Base-by-base conservation (phyloP, 495 filamentous ascomycete species). In the Delitschia confertaspora region DNA sequence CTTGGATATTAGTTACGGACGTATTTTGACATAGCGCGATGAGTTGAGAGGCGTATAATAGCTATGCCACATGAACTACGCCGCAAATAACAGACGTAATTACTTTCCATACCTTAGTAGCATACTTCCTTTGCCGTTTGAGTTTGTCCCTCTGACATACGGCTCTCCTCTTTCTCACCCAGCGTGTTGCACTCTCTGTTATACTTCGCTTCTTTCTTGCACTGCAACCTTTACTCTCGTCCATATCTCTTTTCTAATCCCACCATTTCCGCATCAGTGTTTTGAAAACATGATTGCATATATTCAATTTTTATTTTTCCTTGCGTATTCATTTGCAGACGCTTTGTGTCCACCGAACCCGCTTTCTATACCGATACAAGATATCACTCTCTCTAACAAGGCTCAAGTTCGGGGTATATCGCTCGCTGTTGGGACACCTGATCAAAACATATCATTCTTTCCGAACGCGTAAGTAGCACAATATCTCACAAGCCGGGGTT, bases 381-480 rank as follows among this genome's bases (percentile, higher is more conserved):
- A 38, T 38, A n/a, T 38, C 4, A 4, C 3, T 3, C 4, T 38
- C 3, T 4, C 3, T 23, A 38, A 38, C n/a, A 3, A n/a, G 14
- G 35, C 35, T 5, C 16, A 24, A 19, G 26, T 38, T 3, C 6
- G 35, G 16, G 35, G 35, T 43, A 43, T n/a, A n/a, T n/a, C n/a
- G n/a, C n/a, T n/a, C n/a, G n/a, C n/a, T n/a, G n/a, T n/a, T n/a
- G n/a, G n/a, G n/a, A n/a, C n/a, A n/a, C n/a, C n/a, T n/a, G n/a
- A n/a, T n/a, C 38, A 48, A 17, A 41, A 27, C 23, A 29, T 41
- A 23, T 41, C 38, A 2, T 14, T 41, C 6, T 20, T 41, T 16
- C 24, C 23, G n/a, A 30, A 21, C 31, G 38, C 38, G 38, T 30
- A 30, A 17, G 38, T 41, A 13, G 11, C 20, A 14, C 20, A 13